These are phyloP conservation scores for Cyclotella kingstonii DNA, from an alignment of 108 stramenopile species.

Conservation along the genomic window DNA sequence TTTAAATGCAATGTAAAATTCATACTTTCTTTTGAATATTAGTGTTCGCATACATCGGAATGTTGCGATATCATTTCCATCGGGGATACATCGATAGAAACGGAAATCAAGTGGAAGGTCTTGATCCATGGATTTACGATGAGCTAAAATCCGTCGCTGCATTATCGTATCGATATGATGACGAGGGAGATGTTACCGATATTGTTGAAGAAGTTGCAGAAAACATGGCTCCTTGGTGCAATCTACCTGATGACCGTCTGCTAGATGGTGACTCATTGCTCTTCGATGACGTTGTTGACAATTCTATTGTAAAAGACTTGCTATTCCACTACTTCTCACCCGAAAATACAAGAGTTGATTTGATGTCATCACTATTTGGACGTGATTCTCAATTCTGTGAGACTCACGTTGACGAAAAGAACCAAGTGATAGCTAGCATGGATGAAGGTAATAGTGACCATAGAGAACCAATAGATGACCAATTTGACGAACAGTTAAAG, in stretches of 20 bases:
- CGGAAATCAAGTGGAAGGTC: conserved; percentile 35
- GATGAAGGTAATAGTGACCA: conserved; percentile 13
- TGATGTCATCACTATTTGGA: conserved; percentile 71
- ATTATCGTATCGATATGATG: conserved; percentile 63
- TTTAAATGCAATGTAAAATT: too few relatives aligned
- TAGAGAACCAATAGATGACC: neutral
- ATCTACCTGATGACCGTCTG: conserved; percentile 65
- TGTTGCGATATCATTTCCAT: conserved; percentile 61
- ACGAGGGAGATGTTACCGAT: conserved; percentile 75
- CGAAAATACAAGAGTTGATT: conserved; percentile 66
- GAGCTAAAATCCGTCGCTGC: conserved; percentile 74
- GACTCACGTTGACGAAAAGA: neutral
- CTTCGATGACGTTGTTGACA: conserved; percentile 66
- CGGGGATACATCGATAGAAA: conserved; percentile 20
- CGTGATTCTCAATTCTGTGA: conserved; percentile 59
- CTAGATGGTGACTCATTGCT: conserved; percentile 71
- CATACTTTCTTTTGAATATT: too few relatives aligned
- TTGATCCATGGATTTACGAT: conserved; percentile 76
- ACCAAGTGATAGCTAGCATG: neutral
- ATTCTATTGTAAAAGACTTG: conserved; percentile 32
- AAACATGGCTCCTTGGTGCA: conserved; percentile 60
- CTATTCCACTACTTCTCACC: conserved; percentile 68
- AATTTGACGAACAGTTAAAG: neutral
- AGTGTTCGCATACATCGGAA: conserved; percentile 76
- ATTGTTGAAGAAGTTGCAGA: conserved; percentile 77